Base-by-base conservation (phyloP, 495 filamentous ascomycete species). In the Pyrenula aspistea region DNA sequence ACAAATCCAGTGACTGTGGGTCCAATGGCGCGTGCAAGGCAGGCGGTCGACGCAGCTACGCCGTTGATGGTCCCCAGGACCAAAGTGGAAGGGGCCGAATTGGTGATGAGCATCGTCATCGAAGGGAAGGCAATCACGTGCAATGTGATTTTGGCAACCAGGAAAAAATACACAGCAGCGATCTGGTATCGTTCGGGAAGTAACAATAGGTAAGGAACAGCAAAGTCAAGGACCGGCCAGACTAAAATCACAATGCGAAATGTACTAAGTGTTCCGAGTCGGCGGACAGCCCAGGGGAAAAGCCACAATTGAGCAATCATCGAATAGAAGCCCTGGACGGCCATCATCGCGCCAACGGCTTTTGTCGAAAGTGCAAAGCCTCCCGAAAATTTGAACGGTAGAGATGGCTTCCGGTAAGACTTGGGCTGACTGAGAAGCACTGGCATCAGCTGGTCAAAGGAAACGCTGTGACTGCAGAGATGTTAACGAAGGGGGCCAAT, bases 21-120 rank as follows among this genome's bases (percentile, higher is more conserved):
- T 1, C 93, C 93, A 62, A 95, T 82, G 1, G 91, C 89, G 54
- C 93, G 82, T 60, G 81, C 85, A 48, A 97, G 70, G 65, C 90
- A 95, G 22, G 94, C 93, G 4, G 86, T 88, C 12, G 89, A 95
- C 24, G 90, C 89, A 8, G 89, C 88, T n/a, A 89, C 83, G 31
- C 93, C 93, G 61, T 97, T 97, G 71, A 98, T 87, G 3, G 86
- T 84, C 0, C 93, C 93, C 12, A 96, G 82, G 10, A 91, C 84
- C 20, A 88, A 78, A 24, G 82, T 82, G 0, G 84, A 87, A 1
- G 91, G 88, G 2, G 90, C 84, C 48, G 89, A 83, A 67, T 96
- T 91, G 51, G 86, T 83, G 22, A 95, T 77, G 50, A 97, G 80
- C 51, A 96, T 91, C 10, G 83, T 83, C 56, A 87, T 89, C 56